Evolutionary conservation across 1,139 yeast species (phyloP), one percentile per base, ranked within the genome.

Genomic region (Petasospora fabianii): DNA sequence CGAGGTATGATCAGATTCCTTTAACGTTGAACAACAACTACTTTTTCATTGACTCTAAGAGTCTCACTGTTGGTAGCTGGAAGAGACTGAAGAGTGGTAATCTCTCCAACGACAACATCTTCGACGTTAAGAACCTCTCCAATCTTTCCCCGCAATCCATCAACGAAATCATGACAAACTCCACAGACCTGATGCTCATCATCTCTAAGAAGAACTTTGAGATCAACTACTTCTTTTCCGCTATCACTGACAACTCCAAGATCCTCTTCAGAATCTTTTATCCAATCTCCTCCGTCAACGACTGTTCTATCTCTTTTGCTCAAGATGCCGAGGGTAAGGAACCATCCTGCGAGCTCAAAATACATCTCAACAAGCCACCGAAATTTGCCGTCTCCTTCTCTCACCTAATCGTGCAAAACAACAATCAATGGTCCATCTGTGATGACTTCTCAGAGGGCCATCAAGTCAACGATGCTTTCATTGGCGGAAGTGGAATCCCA

Each of bases 371-470:
- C 15, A 75, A 76, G 45, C 74, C 83, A 27, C 94, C 94, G 12
- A 80, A 79, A 53, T 84, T 84, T 60, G 84, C 88, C 1, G 92
- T 84, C 1, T 81, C 78, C 54, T 83, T 83, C 56, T 68, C 61
- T 50, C 68, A 56, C 27, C 34, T 49, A n/a, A 50, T 53, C 27
- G 53, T 49, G 6, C 52, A 51, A 18, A 62, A 73, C 28, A 52
- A 53, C 29, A 82, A 83, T 56, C 87, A 81, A 54, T 84, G 94
- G 94, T 78, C 84, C 3, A 78, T 82, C 20, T 83, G 92, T 60
- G 92, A 83, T 44, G 94, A 84, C 60, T 84, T 84, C 51, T 79
- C 86, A 43, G 92, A 83, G 51, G 88, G 85, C 18, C 87, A 81
- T 53, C 90, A 84, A 56, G 92, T 84, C 11, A 76, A 77, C 43